Evolutionary conservation across 2,329 filamentous ascomycete species (phyloP), one percentile per base, ranked within the genome.

Genomic region (Claviceps purpurea): DNA sequence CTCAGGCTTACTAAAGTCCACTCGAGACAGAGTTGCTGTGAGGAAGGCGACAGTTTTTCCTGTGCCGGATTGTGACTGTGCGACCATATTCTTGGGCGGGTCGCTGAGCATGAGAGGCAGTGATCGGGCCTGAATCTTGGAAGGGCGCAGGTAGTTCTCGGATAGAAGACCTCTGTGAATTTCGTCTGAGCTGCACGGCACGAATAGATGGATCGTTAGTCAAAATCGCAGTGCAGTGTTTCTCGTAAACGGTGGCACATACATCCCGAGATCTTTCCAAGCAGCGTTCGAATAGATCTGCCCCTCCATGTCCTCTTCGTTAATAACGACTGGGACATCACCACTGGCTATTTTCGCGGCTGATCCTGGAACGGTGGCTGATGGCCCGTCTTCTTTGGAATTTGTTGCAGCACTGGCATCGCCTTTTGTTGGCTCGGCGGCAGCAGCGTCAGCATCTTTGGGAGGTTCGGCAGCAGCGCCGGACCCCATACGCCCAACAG

Each of bases 21-120:
- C 71, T 56, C 93, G 88, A 54, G 87, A 87, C 42, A 98, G 78
- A 55, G 95, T 86, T 55, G 95, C 95, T 56, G 95, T 84, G 46
- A 93, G 87, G 67, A 98, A 98, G 22, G 93, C 93, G 20, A 90
- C 93, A 0, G 93, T 98, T 75, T 98, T 98, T 64, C 93, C 93
- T 20, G 93, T 98, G 60, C 93, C 93, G 2, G 93, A 98, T 69
- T 98, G 93, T n/a, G 93, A 98, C 70, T 98, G 93, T 3, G 90
- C 93, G 64, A 98, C 91, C 78, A 98, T 86, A 70, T 97, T 97
- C 58, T 78, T 77, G 0, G 91, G 85, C n/a, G 93, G 91, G 64
- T 95, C 76, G 60, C 79, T 73, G 57, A 98, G 79, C 63, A 98
- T 85, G 52, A 98, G 77, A 30, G 93, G 93, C 18, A 98, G 78